A percentile compares a stretch with the other conserved stretches of the same genome.
Conservation (phyloP, 2,329 filamentous ascomycete species). For the Metarhizium anisopliae region DNA sequence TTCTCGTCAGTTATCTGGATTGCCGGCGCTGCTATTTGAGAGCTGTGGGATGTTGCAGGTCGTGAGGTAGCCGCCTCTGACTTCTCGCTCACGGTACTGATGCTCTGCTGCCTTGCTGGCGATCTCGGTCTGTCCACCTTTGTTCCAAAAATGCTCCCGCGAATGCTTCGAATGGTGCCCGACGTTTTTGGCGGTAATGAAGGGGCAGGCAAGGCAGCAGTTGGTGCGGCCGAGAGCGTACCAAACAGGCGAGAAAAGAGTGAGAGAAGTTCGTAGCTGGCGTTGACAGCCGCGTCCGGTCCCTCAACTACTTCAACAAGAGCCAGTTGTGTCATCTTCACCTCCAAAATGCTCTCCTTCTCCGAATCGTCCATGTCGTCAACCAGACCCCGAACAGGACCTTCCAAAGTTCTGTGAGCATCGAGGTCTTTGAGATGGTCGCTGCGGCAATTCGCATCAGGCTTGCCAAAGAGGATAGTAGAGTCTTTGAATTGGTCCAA, state of each 20-base stretch:
- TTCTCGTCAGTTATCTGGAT: conserved; percentile 61
- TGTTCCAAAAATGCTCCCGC: conserved; percentile 69
- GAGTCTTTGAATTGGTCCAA: conserved; percentile 81
- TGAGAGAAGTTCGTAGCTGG: conserved; percentile 73
- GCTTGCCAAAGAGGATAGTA: conserved; percentile 57
- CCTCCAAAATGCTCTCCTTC: conserved; percentile 80
- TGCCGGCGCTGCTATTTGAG: conserved; percentile 45
- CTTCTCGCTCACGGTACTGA: conserved; percentile 27
- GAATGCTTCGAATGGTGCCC: conserved; percentile 61
- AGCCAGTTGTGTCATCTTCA: conserved; percentile 89
- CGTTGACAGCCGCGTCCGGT: conserved; percentile 76
- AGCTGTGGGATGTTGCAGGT: conserved; percentile 36
- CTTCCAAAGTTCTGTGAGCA: conserved; percentile 13
- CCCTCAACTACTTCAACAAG: conserved; percentile 79
- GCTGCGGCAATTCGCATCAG: conserved; percentile 48
- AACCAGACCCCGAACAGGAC: conserved; percentile 42
- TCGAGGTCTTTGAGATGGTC: conserved; percentile 56
- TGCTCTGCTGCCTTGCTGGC: conserved; percentile 31
- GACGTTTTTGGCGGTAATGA: conserved; percentile 57
- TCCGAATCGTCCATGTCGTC: conserved; percentile 78
- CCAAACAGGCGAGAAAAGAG: conserved; percentile 78
- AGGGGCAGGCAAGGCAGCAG: conserved; percentile 29
- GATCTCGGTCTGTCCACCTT: conserved; percentile 37
- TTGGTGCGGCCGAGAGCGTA: conserved; percentile 36
- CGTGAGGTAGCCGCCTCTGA: conserved; percentile 18